These are phyloP conservation scores for Lindgomyces ingoldianus DNA, from an alignment of 495 filamentous ascomycete genomes.

Conservation along the genomic window DNA sequence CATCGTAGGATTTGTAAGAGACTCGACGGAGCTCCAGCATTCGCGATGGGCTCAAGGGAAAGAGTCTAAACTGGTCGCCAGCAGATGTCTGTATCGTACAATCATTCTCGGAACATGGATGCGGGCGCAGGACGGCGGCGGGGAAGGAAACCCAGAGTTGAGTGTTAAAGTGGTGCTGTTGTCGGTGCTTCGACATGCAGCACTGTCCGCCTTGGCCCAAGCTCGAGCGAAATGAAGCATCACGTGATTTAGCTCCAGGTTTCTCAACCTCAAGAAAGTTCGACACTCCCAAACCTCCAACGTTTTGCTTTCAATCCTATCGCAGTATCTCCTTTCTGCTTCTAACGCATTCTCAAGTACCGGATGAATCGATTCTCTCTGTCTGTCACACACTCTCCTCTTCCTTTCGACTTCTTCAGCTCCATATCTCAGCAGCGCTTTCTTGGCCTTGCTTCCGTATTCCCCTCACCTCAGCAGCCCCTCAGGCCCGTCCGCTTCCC, in stretches of 20 bases:
- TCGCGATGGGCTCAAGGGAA: conserved; percentile 36
- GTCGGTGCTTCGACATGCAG: background rate
- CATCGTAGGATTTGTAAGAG: conserved; percentile 57
- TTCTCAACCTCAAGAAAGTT: conserved; percentile 6
- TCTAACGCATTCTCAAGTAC: background rate
- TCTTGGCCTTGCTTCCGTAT: conserved; percentile 9
- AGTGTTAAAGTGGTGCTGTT: conserved; percentile 1
- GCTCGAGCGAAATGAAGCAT: background rate
- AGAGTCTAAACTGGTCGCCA: conserved; percentile 33
- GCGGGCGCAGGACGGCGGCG: conserved; percentile 18
- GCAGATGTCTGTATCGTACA: conserved; percentile 33
- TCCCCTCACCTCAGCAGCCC: conserved; percentile 27
- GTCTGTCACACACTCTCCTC: background rate
- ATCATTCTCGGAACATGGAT: conserved; percentile 39
- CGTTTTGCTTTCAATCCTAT: conserved; percentile 23
- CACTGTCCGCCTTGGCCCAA: background rate
- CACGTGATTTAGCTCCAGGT: conserved; percentile 7
- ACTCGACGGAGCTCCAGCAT: conserved; percentile 21
- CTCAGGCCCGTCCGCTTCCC: background rate
- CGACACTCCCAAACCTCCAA: conserved; percentile 15
- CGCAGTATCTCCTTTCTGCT: conserved; percentile 11
- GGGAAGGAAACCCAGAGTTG: background rate
- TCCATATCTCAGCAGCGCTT: background rate
- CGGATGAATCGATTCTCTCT: background rate
- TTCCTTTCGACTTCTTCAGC: background rate